Base-by-base conservation (phyloP, 345 rosid species). In the Euphorbia peplus region DNA sequence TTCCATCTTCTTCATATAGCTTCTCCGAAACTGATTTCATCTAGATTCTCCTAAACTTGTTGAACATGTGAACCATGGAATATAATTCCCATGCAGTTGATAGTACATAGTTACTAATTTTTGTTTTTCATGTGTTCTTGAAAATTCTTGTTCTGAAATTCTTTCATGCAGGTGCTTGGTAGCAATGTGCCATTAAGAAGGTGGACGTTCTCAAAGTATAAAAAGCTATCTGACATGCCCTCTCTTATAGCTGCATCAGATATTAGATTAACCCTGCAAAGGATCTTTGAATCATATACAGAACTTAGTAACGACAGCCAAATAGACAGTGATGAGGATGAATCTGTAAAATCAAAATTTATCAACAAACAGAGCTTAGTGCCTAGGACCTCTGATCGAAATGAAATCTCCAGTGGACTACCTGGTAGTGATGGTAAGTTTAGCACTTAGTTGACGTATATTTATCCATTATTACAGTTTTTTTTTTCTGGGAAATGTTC, bases 171-270 rank as follows among this genome's bases (percentile, higher is more conserved):
- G 99, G 88, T 85, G 71, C 79, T 95, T 79, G 74, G 69, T 60
- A 88, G 76, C 73, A 79, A 76, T 64, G 77, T 82, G 60, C 87
- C 90, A 54, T 62, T 90, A 78, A 73, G 85, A 78, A 87, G 74
- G 71, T 90, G 95, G 98, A 78, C 88, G 71, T 75, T 80, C 76
- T 64, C 76, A 60, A 87, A 84, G 78, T 90, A 79, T 76, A 84
- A 86, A 81, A 90, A 81, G 70, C 63, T 84, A 25, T 73, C 78
- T 63, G 84, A 67, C 69, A 62, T 80, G 65, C 78, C 87, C 41
- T 75, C 95, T 72, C 78, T 80, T 75, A 68, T 74, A 72, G 85
- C 72, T 72, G 51, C 70, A 68, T 73, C 87, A 58, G 85, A 79
- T 64, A 76, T 78, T 60, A 69, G 66, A 70, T 76, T 87, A 70